Base-by-base conservation (phyloP, 2,329 filamentous ascomycete genomes). In the Apiospora aurea region DNA sequence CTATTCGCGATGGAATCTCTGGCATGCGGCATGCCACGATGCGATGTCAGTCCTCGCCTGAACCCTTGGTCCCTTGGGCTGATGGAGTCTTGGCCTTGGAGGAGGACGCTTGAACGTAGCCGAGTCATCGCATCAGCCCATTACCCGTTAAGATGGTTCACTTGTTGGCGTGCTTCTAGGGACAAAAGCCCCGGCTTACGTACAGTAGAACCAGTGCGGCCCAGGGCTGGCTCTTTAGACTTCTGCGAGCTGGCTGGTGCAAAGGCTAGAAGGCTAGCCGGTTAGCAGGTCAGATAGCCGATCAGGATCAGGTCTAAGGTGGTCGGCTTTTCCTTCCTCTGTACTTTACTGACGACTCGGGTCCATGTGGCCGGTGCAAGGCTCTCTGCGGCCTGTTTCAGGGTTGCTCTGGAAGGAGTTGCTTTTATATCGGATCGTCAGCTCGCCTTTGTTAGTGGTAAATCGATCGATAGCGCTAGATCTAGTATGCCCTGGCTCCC, bases 161-260 rank as follows among this genome's bases (percentile, higher is more conserved):
- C 26, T 18, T 34, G 13, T 26, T 57, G 51, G 51, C 16, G 51
- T 34, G 14, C 14, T 34, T 7, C 24, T 26, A 34, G 16, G 51
- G 13, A 29, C 24, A 57, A 34, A 34, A 14, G 14, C 14, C 24
- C 26, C 51, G 18, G 26, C 24, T 13, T 57, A n/a, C n/a, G n/a
- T n/a, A n/a, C n/a, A n/a, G n/a, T n/a, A 57, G 13, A 14, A 29
- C 26, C 51, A 57, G 16, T 18, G 51, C 26, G 29, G 51, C 16
- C 51, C 26, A 34, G 26, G 53, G 53, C 26, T 61, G 53, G 53
- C 53, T 61, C 53, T 61, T 61, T 29, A 61, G 53, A 21, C 29
- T 18, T 21, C 53, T 21, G 29, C 26, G 7, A 38, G 16, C 18
- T 34, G 53, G 18, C 53, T n/a, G 53, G 29, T 29, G 53, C 10